phyloP scores from a whole-genome alignment of 1,284 basidiomycete species.

The Rhodotorula sp. region DNA sequence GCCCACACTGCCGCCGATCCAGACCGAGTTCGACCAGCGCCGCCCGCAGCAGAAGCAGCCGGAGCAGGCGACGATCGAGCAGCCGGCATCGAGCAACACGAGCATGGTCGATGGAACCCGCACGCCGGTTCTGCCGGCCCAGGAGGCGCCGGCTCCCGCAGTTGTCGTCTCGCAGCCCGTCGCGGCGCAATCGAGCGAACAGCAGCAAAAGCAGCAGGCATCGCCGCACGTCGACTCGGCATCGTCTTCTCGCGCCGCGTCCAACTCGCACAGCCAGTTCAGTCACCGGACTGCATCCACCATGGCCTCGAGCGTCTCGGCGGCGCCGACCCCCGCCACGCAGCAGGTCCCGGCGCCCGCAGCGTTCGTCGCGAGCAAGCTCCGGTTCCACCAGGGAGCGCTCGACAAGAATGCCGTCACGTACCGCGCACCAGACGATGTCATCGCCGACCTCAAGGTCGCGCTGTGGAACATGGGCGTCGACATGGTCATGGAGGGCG shows the following conservation, averaged over 20 bases:
- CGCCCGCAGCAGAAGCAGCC: no score
- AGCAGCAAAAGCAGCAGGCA: slow-evolving; percentile 29
- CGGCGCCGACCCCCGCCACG: background rate
- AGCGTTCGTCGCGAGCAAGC: slow-evolving; percentile 52
- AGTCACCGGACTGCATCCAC: slow-evolving; percentile 22
- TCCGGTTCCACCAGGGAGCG: slow-evolving; percentile 86
- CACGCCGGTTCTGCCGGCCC: slow-evolving; percentile 1
- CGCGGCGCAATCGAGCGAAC: background rate
- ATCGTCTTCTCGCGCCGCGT: slow-evolving; percentile 36
- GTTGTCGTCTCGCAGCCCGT: slow-evolving; percentile 1
- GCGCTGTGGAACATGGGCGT: slow-evolving; percentile 88
- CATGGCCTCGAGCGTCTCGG: slow-evolving; percentile 1
- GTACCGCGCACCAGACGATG: slow-evolving; percentile 75
- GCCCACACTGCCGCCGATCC: slow-evolving; percentile 23
- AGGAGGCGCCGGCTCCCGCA: background rate
- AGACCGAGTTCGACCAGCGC: slow-evolving; percentile 41
- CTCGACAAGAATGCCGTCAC: slow-evolving; percentile 92
- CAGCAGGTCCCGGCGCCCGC: background rate
- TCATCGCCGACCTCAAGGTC: slow-evolving; percentile 77
- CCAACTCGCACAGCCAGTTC: slow-evolving; percentile 48
- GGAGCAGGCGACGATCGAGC: background rate
- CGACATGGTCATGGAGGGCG: slow-evolving; percentile 79
- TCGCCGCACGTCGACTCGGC: slow-evolving; percentile 34
- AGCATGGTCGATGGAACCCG: slow-evolving; percentile 20
- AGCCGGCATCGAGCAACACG: slow-evolving; percentile 7